Percentiles rank a stretch among this genome's conserved stretches.
phyloP scores from a whole-genome alignment of 2,329 filamentous ascomycete genomes.

The Grosmannia huntii region DNA sequence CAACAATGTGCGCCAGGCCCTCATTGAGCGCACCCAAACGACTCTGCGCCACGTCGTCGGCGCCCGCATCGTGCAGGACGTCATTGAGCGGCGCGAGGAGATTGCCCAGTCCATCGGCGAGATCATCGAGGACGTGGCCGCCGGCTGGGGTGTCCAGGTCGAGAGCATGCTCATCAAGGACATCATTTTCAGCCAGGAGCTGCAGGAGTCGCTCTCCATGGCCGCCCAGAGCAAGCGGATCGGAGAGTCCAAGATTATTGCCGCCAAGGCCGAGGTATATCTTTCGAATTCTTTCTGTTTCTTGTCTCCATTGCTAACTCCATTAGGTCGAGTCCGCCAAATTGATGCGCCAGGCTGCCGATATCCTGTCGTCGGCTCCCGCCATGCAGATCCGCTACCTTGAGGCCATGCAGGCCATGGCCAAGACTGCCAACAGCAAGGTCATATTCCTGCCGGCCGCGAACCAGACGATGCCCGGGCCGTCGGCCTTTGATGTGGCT shows the following conservation, averaged over 20 bases:
- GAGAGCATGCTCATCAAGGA: slow-evolving; percentile 99
- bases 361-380: slow-evolving; percentile 80
- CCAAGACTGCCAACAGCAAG: slow-evolving; percentile 80
- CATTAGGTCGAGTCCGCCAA: slow-evolving; percentile 76
- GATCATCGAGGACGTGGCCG: slow-evolving; percentile 92
- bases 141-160: slow-evolving; percentile 88
- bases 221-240: slow-evolving; percentile 97
- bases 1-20: slow-evolving; percentile 85
- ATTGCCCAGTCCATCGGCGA: slow-evolving; percentile 89
- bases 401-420: slow-evolving; percentile 98
- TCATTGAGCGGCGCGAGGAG: slow-evolving; percentile 96
- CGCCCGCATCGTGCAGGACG: slow-evolving; percentile 88
- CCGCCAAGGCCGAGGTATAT: slow-evolving; percentile 66
- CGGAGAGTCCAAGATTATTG: slow-evolving; percentile 96
- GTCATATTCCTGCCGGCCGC: slow-evolving; percentile 68
- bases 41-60: slow-evolving; percentile 89
- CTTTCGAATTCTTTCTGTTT: background rate
- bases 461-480: slow-evolving; percentile 44
- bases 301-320: slow-evolving; percentile 14
- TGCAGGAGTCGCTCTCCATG: slow-evolving; percentile 96
- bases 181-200: slow-evolving; percentile 89
- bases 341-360: slow-evolving; percentile 83
- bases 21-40: slow-evolving; percentile 94
- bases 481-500: slow-evolving; percentile 27
- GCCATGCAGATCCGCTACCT: slow-evolving; percentile 98